A percentile compares a stretch with the other conserved stretches of the same genome.
phyloP scores from a whole-genome alignment of 2,329 filamentous ascomycete genomes.

The Fusarium verticillioides region DNA sequence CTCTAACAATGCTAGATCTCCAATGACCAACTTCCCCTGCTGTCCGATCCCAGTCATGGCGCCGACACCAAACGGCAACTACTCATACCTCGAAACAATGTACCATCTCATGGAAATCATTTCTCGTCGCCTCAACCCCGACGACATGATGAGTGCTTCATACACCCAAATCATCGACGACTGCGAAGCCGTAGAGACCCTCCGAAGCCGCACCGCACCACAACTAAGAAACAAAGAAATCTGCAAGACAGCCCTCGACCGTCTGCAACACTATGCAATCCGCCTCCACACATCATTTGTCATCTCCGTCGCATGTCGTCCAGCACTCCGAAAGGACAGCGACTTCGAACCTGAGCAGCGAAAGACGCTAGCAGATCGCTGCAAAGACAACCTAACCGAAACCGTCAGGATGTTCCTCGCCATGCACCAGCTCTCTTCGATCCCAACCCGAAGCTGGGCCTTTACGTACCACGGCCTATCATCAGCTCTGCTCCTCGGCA shows the following conservation, averaged over 20 bases:
- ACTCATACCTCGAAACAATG: conserved; percentile 72
- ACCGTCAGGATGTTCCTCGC: conserved; percentile 76
- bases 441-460: conserved; percentile 74
- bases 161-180: conserved; percentile 68
- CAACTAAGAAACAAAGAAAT: conserved; percentile 69
- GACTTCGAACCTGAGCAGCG: conserved; percentile 64
- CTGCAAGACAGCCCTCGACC: conserved; percentile 72
- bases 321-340: conserved; percentile 67
- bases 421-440: conserved; percentile 75
- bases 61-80: conserved; percentile 57
- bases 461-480: conserved; percentile 76
- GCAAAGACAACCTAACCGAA: conserved; percentile 71
- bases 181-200: conserved; percentile 64
- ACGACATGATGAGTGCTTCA: conserved; percentile 59
- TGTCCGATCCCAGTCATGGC: conserved; percentile 63
- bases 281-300: conserved; percentile 74
- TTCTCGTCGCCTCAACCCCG: conserved; percentile 66
- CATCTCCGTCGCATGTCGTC: conserved; percentile 72
- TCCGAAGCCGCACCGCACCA: conserved; percentile 59
- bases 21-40: conserved; percentile 70
- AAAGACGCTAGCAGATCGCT: conserved; percentile 64
- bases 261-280: conserved; percentile 72
- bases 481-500: conserved; percentile 71
- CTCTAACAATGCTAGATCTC: conserved; percentile 55
- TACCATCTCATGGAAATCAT: conserved; percentile 72